Evolutionary conservation across 2,329 filamentous ascomycete species (phyloP), one percentile per base, ranked within the genome.

Genomic region (Talaromyces rugulosus): DNA sequence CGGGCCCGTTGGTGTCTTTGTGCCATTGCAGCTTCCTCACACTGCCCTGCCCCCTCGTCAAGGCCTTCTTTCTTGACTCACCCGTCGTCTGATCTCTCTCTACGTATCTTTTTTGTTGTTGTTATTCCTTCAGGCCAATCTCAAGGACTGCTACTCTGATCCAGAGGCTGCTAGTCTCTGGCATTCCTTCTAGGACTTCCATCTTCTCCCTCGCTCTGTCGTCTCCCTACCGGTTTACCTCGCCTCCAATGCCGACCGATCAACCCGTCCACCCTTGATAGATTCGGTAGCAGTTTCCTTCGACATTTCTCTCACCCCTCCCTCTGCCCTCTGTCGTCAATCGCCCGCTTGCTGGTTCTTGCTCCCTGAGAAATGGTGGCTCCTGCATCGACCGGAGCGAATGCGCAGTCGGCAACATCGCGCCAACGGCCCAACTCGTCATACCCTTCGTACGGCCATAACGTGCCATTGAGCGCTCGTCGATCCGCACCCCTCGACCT

Each of bases 401-500:
- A 66, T 68, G 63, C 67, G 54, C 75, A 75, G 65, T 65, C 72
- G 64, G 67, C 73, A 62, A 68, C 70, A 56, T 70, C 66, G 65
- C 70, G 70, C 65, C 72, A 71, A 59, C 76, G 77, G 58, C 74
- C 74, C 50, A 75, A 77, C 63, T 78, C 75, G 66, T 75, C 75
- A 42, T 74, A 77, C 64, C 75, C 77, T 58, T 77, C 74, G 64
- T 78, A 80, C 71, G 74, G 77, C 47, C 76, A 77, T 67, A 79
- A 79, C 72, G 83, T 85, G 36, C 87, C 87, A 57, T 78, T 89
- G 71, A 89, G 86, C 77, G 85, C 85, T 71, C 83, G 87, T 67
- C 82, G 85, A 69, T 85, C 87, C 47, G 80, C 83, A 62, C 86
- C 92, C 54, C 81, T 99, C 64, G 93, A 98, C 71, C 80, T 98